Base-by-base conservation (phyloP, 306 rosid species). In the Prunus armeniaca region DNA sequence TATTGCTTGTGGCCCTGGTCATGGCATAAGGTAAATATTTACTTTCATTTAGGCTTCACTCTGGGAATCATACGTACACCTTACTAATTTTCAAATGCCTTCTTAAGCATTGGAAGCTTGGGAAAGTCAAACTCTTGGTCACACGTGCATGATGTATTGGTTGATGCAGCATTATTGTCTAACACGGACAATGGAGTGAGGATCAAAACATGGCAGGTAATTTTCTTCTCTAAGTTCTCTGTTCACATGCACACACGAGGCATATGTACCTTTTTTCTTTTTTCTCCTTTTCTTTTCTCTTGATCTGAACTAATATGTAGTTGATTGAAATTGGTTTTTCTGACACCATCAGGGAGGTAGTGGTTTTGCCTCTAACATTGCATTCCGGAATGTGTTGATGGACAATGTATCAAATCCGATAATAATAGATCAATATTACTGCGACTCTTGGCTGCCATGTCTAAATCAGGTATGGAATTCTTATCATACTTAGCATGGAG, bases 121-220 rank as follows among this genome's bases (percentile, higher is more conserved):
- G 98, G 98, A 83, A 92, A 94, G 82, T 71, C 83, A 51, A 68
- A 84, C n/a, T 68, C 82, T 20, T 78, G 91, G 92, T 89, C 91
- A 52, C 86, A 80, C 83, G 91, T 92, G 71, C 82, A 55, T 20
- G 65, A 92, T 46, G 84, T 94, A 65, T n/a, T 38, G 66, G 91
- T 94, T 19, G 86, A 90, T 71, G 89, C 89, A 79, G 96, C 88
- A 81, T 80, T 78, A 60, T 81, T 94, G 56, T 80, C 70, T 51
- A 89, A 92, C 82, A 92, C 95, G 41, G 76, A 86, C 38, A 94
- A 91, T 79, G 98, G 97, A 56, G 74, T 87, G 77, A 92, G 98
- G 86, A 90, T 94, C 87, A 94, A 94, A 86, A 92, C 98, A 73
- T 95, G 98, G 98, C 98, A 95, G 95, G 98, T 89, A 75, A 80